Base-by-base conservation (phyloP, 768 basidiomycete species). In the Leccinum variicolor region DNA sequence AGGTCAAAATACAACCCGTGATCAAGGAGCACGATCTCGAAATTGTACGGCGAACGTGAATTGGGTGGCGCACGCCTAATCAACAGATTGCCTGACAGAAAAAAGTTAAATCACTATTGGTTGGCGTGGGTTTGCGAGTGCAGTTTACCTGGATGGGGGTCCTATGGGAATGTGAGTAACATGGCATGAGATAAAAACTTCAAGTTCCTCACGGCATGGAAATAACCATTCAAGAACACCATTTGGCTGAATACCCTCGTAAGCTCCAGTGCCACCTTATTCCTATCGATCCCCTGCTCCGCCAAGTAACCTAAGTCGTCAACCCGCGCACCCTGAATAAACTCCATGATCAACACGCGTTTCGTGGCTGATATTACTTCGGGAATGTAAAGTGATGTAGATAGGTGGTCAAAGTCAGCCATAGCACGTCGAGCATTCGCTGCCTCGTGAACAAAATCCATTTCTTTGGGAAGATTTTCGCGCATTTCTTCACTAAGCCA, bases 401-500 rank as follows among this genome's bases (percentile, higher is more conserved):
- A 77, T 53, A 90, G 68, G 58, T 83, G 69, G 31, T 78, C 73
- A 66, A 99, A 99, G 60, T 97, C 90, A 5, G 78, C 68, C 19
- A 66, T 71, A 10, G 89, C 85, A 28, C 85, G 80, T n/a, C 77
- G 79, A 4, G 97, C 89, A 69, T 98, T 99, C 8, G 75, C 71
- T 3, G 94, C 93, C 76, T 99, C 97, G 62, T 93, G 86, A 14
- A 84, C 74, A 67, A 99, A 98, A 74, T 99, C 86, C 92, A 98
- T 92, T 74, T 98, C 95, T 64, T 89, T 88, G 0, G 93, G 94
- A 28, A 92, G 75, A 68, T 94, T 94, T 62, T 86, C 83, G 31
- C 88, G 85, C 95, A 99, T 98, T 76, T 98, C 97, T 64, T 94
- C 91, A 57, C 89, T 76, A 11, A 96, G 80, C 95, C 94, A 97